Percentiles rank a stretch among this genome's conserved stretches.
phyloP scores from a whole-genome alignment of 129 eudicot species.

The Scalesia atractyloides region DNA sequence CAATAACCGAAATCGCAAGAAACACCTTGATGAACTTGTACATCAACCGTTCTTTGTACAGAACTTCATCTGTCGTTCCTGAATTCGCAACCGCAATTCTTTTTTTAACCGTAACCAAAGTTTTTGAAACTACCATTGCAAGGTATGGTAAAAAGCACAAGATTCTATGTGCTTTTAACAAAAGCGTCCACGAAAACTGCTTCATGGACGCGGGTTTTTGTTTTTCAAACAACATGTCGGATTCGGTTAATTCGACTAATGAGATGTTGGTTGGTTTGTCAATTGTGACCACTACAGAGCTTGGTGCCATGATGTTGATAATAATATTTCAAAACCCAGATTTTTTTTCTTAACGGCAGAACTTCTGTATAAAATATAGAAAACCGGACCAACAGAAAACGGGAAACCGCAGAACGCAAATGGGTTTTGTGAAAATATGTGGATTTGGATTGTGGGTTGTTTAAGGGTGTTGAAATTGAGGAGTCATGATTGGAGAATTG shows the following conservation, averaged over 20 bases:
- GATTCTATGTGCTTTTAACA: conserved; percentile 24
- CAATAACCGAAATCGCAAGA: conserved; percentile 57
- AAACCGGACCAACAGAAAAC: too few species aligned
- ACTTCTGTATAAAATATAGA: too few species aligned
- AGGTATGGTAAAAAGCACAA: conserved; percentile 55
- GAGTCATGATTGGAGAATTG: conserved; percentile 7
- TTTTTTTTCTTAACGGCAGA: too few species aligned
- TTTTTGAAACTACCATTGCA: conserved; percentile 36
- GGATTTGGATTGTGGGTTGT: neutral
- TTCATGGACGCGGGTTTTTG: conserved; percentile 2
- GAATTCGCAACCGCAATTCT: conserved; percentile 52
- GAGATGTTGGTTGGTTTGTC: conserved; percentile 44
- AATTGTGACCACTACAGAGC: conserved; percentile 50
- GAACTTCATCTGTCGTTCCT: neutral
- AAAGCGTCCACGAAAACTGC: conserved; percentile 2
- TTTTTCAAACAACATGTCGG: conserved; percentile 17
- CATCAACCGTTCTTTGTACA: neutral
- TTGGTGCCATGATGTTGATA: conserved; percentile 44
- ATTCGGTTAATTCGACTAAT: conserved; percentile 45
- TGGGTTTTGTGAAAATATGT: neutral
- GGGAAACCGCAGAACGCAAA: too few species aligned
- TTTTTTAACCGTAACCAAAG: conserved; percentile 45
- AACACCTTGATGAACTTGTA: conserved; percentile 49
- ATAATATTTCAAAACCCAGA: neutral
- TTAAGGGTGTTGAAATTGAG: conserved; percentile 10